Evolutionary conservation across 352 stramenopile species (phyloP).

Genomic region (Globisporangium irregulare): DNA sequence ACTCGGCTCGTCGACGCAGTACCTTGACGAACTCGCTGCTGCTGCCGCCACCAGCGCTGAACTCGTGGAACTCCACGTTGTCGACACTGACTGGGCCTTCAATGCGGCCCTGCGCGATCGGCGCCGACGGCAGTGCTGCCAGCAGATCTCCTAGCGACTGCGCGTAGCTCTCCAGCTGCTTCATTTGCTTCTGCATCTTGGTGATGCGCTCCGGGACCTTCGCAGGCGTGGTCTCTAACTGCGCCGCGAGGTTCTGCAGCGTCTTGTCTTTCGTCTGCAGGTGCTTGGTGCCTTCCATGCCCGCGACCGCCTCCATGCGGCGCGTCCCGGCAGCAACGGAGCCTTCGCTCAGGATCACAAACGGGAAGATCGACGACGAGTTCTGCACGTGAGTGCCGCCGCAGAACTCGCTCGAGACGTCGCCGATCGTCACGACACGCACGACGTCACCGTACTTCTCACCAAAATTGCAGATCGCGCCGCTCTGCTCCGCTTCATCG

Average conservation of each 20-base stretch:
- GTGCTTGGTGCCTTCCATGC: constrained; percentile 43
- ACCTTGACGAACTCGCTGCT: constrained; percentile 46
- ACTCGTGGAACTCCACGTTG: constrained; percentile 35
- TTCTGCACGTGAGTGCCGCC: constrained; percentile 68
- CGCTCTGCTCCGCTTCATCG: constrained; percentile 50
- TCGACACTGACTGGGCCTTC: constrained; percentile 13
- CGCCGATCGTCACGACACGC: constrained; percentile 64
- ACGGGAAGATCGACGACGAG: constrained; percentile 52
- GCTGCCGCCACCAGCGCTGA: not conserved
- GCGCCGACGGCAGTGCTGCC: constrained; percentile 34
- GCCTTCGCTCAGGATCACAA: constrained; percentile 71
- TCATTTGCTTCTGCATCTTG: constrained; percentile 73
- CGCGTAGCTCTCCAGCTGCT: constrained; percentile 47
- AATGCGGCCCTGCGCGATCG: constrained; percentile 30
- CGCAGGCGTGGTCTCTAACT: constrained; percentile 57
- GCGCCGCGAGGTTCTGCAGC: constrained; percentile 41
- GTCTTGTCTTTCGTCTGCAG: constrained; percentile 58
- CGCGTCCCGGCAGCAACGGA: constrained; percentile 77
- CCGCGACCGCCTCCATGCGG: constrained; percentile 64
- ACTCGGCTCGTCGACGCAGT: constrained; percentile 61
- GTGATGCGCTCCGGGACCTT: constrained; percentile 62
- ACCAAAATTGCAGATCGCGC: constrained; percentile 77
- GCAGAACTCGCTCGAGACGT: constrained; percentile 68
- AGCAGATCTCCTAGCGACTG: constrained; percentile 56
- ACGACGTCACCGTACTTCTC: constrained; percentile 84